Conservation (phyloP, 257 asterid species). For the Solanum lignicaule region DNA sequence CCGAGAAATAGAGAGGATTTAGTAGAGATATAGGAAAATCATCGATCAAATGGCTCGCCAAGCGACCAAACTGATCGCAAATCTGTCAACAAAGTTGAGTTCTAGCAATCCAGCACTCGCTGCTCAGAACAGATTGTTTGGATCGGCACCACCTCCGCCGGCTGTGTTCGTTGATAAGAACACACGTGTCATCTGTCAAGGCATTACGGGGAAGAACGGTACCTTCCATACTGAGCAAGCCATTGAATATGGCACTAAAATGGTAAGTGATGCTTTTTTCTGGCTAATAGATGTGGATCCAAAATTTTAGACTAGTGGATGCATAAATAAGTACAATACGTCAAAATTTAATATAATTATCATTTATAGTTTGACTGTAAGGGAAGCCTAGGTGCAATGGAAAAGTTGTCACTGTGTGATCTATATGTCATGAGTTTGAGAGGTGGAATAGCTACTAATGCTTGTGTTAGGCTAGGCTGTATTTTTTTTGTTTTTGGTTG, state of each 20-base stretch:
- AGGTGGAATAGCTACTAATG: neutral
- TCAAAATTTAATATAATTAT: neutral
- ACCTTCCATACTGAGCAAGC: conserved; percentile 95
- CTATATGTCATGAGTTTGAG: neutral
- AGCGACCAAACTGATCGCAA: conserved; percentile 50
- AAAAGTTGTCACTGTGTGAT: neutral
- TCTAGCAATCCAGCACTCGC: neutral
- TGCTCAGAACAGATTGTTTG: conserved; percentile 61
- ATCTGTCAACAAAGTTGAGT: conserved; percentile 40
- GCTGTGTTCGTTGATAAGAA: conserved; percentile 93
- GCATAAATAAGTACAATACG: neutral
- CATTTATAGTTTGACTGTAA: neutral
- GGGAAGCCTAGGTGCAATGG: too few species aligned
- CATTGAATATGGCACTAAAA: conserved; percentile 88
- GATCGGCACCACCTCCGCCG: conserved; percentile 75
- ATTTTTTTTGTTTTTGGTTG: neutral
- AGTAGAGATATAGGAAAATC: neutral
- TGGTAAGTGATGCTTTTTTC: conserved; percentile 31
- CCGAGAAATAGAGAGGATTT: neutral
- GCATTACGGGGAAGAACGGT: conserved; percentile 94
- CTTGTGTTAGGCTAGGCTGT: neutral
- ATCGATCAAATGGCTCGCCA: conserved; percentile 50
- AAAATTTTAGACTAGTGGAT: neutral
- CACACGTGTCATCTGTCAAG: conserved; percentile 94
- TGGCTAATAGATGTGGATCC: neutral